Percentiles rank a stretch among this genome's conserved stretches.
These are phyloP conservation scores for Cercospora brassicicola DNA, from an alignment of 2,329 filamentous ascomycete genomes.

Conservation along the genomic window DNA sequence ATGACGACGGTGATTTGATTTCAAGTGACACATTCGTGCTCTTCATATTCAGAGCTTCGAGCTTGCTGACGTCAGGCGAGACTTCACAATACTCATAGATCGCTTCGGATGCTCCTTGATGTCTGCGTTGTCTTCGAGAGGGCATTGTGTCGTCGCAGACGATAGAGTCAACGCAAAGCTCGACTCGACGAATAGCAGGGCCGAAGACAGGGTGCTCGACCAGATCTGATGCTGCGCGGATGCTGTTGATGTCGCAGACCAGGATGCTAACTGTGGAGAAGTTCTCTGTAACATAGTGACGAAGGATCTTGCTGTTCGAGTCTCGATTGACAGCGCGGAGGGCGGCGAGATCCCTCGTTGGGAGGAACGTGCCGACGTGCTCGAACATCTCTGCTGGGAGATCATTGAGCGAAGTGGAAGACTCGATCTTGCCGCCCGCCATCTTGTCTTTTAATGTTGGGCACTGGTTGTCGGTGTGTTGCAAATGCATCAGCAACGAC, in stretches of 20 bases:
- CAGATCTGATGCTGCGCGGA: not conserved
- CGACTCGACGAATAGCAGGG: not conserved
- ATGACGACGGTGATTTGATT: too few species aligned
- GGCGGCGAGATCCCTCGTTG: not conserved
- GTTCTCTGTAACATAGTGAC: not conserved
- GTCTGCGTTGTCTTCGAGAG: not conserved
- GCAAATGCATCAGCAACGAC: not conserved
- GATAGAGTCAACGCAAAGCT: not conserved
- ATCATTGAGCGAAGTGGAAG: not conserved
- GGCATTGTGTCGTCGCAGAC: not conserved
- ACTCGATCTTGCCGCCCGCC: not conserved
- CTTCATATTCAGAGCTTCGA: not conserved
- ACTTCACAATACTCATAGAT: not conserved
- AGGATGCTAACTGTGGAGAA: not conserved
- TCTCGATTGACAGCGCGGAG: not conserved
- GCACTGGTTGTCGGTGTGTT: not conserved
- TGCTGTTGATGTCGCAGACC: not conserved
- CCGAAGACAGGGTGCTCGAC: not conserved
- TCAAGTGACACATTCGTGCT: too few species aligned
- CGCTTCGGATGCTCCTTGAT: not conserved
- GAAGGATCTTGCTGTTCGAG: not conserved
- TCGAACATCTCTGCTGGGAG: not conserved
- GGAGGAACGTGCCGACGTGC: not conserved
- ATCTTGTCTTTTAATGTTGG: too few species aligned
- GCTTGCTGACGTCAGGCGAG: not conserved